These are phyloP conservation scores for Spathaspora arborariae DNA, from an alignment of 805 yeast species.

Conservation along the genomic window DNA sequence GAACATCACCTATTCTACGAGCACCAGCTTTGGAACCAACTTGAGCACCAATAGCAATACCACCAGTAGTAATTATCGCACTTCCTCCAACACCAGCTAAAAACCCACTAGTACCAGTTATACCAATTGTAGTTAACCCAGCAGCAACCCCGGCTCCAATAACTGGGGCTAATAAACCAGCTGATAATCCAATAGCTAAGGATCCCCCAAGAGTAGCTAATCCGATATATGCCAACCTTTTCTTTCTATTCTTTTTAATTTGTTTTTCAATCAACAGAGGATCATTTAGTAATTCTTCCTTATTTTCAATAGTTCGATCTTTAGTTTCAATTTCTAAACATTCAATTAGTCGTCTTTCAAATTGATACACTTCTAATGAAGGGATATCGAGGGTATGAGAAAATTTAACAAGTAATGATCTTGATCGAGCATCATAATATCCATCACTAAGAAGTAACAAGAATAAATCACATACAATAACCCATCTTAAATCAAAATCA, in stretches of 20 bases:
- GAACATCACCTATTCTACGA: slow-evolving; percentile 83
- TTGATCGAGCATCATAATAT: slow-evolving; percentile 82
- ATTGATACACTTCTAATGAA: slow-evolving; percentile 73
- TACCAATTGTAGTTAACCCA: slow-evolving; percentile 91
- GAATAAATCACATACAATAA: slow-evolving; percentile 86
- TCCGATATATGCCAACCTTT: slow-evolving; percentile 82
- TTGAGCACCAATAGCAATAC: slow-evolving; percentile 85
- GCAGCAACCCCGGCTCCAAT: slow-evolving; percentile 99
- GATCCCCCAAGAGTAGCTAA: slow-evolving; percentile 96
- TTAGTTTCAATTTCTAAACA: slow-evolving; percentile 77
- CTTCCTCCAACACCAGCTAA: slow-evolving; percentile 97
- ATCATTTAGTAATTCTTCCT: slow-evolving; percentile 71
- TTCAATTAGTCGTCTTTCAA: slow-evolving; percentile 87
- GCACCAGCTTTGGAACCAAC: slow-evolving; percentile 86
- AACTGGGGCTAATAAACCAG: slow-evolving; percentile 94
- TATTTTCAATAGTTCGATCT: slow-evolving; percentile 51
- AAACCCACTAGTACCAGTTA: slow-evolving; percentile 88
- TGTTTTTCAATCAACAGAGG: slow-evolving; percentile 71
- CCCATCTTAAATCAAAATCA: slow-evolving; percentile 78
- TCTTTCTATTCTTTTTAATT: slow-evolving; percentile 59
- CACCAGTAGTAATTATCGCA: slow-evolving; percentile 86
- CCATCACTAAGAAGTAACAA: slow-evolving; percentile 77
- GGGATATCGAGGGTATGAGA: slow-evolving; percentile 58
- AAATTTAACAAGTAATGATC: slow-evolving; percentile 70
- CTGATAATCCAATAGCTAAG: slow-evolving; percentile 87